Evolutionary conservation across 768 basidiomycete genomes (phyloP), one percentile per base, ranked within the genome.

Genomic region (Coprinopsis strossmayeri): DNA sequence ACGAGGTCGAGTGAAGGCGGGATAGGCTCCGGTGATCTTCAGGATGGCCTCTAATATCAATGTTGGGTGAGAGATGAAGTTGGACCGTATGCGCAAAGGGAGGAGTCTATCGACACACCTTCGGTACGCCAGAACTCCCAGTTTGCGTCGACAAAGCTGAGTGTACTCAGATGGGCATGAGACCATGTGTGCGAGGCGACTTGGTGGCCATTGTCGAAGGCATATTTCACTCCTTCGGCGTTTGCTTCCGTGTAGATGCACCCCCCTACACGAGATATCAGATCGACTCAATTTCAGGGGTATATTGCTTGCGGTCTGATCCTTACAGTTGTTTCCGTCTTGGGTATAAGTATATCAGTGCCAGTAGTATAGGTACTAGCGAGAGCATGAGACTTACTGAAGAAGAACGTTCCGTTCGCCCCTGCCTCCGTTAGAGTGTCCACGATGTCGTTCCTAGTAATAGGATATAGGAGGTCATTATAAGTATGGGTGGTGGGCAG

Each of bases 1-100:
- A 70, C 69, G 71, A 42, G 71, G 69, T 28, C 70, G 64, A 55
- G 64, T 65, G 45, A 69, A 68, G n/a, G 70, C 70, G 2, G 71
- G 71, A 12, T 54, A 55, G 28, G 60, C 60, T 27, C 70, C 70
- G 2, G 62, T 53, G 47, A 73, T 69, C 46, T 64, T 65, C 32
- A 58, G 51, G 13, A 72, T 49, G 2, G 71, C 71, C 57, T 68
- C 70, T 70, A 43, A 46, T n/a, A n/a, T n/a, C n/a, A n/a, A n/a
- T n/a, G n/a, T n/a, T n/a, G n/a, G n/a, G 17, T 37, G 10, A 35
- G 11, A 25, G 5, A 50, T 45, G 12, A n/a, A 25, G 21, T 9
- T 21, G 7, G 17, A 17, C 5, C 40, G 25, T 9, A 18, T 18
- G 5, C 5, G 10, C 21, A 9, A 5, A 25, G 4, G 9, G 23